A percentile compares a stretch with the other conserved stretches of the same genome.
These are phyloP conservation scores for Metschnikowia anglica DNA, from an alignment of 805 yeast species.

Conservation along the genomic window DNA sequence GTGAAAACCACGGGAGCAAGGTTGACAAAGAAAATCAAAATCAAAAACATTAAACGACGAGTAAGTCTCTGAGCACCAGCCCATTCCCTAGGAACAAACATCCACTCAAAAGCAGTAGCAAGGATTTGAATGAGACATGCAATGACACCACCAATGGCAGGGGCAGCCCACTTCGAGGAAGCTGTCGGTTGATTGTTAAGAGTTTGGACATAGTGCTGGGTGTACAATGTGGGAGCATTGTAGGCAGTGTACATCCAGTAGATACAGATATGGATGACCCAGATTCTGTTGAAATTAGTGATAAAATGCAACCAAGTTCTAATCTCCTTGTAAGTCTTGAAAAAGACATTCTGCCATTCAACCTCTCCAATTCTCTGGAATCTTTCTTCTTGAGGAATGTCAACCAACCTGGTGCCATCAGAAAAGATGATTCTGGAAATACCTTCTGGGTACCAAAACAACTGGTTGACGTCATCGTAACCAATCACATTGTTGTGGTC, in stretches of 20 bases:
- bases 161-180: constrained; percentile 89
- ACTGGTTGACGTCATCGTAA: constrained; percentile 97
- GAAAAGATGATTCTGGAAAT: constrained; percentile 86
- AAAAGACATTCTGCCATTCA: constrained; percentile 85
- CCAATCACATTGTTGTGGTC: constrained; percentile 83
- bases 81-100: constrained; percentile 96
- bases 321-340: constrained; percentile 71
- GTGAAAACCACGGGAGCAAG: constrained; percentile 85
- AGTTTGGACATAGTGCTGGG: constrained; percentile 80
- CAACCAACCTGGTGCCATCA: constrained; percentile 90
- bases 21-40: constrained; percentile 64
- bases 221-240: constrained; percentile 89
- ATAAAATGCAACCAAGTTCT: constrained; percentile 77
- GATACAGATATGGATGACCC: constrained; percentile 87
- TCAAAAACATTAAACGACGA: constrained; percentile 78
- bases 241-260: constrained; percentile 96
- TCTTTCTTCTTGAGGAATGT: constrained; percentile 86
- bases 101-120: constrained; percentile 92
- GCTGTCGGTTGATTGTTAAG: constrained; percentile 83
- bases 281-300: constrained; percentile 80
- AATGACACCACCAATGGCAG: constrained; percentile 88
- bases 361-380: constrained; percentile 88
- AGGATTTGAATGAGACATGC: constrained; percentile 78
- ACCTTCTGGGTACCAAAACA: constrained; percentile 99
- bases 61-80: constrained; percentile 97